phyloP scores from a whole-genome alignment of 257 asterid species.

The Knoxia roxburghii region DNA sequence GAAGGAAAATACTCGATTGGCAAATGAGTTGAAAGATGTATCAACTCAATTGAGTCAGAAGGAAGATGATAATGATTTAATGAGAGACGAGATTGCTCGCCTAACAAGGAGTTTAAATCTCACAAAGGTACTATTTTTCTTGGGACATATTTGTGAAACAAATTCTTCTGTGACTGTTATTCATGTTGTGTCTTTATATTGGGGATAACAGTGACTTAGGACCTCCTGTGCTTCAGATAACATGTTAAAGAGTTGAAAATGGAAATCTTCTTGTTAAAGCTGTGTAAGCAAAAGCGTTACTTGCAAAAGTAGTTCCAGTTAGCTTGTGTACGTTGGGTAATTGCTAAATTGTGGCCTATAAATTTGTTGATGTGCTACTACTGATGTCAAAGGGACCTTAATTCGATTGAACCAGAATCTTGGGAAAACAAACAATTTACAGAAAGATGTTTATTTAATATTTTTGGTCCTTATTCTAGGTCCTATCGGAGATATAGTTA shows the following conservation, averaged over 20 bases:
- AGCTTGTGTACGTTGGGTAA: neutral
- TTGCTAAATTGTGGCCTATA: too few species aligned
- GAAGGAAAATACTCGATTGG: conserved; percentile 24
- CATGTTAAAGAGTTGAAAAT: neutral
- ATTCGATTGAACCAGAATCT: neutral
- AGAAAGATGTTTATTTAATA: neutral
- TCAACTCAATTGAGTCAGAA: conserved; percentile 18
- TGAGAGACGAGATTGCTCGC: conserved; percentile 23
- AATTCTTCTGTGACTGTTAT: neutral
- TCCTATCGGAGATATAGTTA: neutral
- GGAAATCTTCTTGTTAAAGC: neutral
- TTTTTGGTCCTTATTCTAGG: neutral
- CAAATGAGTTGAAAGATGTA: conserved; percentile 19
- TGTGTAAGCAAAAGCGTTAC: neutral
- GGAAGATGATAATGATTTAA: conserved; percentile 18
- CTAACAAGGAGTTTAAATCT: conserved; percentile 21
- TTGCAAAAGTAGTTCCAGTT: neutral
- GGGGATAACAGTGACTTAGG: neutral
- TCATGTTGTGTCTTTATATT: neutral
- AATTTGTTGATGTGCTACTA: neutral
- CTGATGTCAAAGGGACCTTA: neutral
- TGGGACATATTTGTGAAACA: neutral
- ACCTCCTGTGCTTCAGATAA: neutral
- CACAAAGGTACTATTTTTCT: conserved; percentile 22
- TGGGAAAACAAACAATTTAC: neutral